A percentile compares a stretch with the other conserved stretches of the same genome.
phyloP scores from a whole-genome alignment of 2,329 filamentous ascomycete genomes.

The Penicillium sp. region DNA sequence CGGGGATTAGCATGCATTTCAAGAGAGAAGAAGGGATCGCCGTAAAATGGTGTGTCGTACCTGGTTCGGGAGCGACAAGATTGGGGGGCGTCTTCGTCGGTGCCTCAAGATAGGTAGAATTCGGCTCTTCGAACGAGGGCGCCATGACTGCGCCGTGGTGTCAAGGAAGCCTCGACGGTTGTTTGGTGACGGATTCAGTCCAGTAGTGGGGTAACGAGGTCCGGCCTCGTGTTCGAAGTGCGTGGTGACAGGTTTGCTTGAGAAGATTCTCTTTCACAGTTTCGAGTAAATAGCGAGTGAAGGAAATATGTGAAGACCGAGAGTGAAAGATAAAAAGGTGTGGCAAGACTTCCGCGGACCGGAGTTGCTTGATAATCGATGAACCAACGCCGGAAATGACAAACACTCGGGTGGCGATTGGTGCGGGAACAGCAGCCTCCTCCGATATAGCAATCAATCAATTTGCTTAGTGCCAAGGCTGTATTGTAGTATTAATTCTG shows the following conservation, averaged over 20 bases:
- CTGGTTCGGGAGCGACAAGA: conserved; percentile 89
- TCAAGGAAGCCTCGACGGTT: background rate
- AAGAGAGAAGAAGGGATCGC: background rate
- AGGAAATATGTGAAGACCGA: background rate
- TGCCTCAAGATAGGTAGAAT: conserved; percentile 73
- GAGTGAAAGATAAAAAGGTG: conserved; percentile 14
- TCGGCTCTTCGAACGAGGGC: conserved; percentile 76
- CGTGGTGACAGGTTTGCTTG: background rate
- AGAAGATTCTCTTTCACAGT: background rate
- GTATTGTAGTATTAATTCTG: background rate
- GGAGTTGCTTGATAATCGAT: conserved; percentile 38
- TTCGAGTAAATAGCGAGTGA: background rate
- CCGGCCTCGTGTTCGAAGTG: background rate
- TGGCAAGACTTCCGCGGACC: conserved; percentile 30
- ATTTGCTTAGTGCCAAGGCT: background rate
- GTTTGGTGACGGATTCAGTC: background rate
- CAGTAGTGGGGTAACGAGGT: background rate
- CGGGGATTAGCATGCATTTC: conserved; percentile 9
- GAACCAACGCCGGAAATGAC: conserved; percentile 29
- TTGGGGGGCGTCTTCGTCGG: conserved; percentile 78
- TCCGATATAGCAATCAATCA: background rate
- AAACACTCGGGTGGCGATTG: conserved; percentile 36
- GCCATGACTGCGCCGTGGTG: conserved; percentile 63
- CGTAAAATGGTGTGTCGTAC: conserved; percentile 40
- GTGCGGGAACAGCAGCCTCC: conserved; percentile 28